These are phyloP conservation scores for Boletellus deceptivus DNA, from an alignment of 1,284 basidiomycete genomes.

Conservation along the genomic window DNA sequence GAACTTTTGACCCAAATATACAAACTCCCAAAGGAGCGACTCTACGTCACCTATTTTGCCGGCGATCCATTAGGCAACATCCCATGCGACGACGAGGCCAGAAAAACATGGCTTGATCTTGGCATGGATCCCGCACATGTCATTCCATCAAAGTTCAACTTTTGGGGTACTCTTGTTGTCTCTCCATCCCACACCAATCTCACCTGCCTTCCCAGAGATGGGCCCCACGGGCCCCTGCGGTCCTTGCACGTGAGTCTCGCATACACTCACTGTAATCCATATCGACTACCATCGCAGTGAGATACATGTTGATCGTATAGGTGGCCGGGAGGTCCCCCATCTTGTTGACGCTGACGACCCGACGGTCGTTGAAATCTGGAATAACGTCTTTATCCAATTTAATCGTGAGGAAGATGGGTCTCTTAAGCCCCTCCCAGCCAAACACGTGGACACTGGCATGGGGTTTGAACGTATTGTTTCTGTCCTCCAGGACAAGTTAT, in stretches of 20 bases:
- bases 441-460: conserved; percentile 99
- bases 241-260: conserved; percentile 73
- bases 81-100: conserved; percentile 86
- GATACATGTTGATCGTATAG: conserved; percentile 96
- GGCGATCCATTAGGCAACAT: conserved; percentile 87
- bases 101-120: conserved; percentile 82
- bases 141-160: conserved; percentile 96
- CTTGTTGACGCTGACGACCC: conserved; percentile 96
- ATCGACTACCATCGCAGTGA: conserved; percentile 52
- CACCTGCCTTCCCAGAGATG: conserved; percentile 70
- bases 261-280: neutral
- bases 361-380: conserved; percentile 98
- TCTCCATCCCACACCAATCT: conserved; percentile 36
- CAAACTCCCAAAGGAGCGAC: conserved; percentile 83
- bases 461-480: conserved; percentile 98
- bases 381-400: conserved; percentile 99
- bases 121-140: conserved; percentile 91
- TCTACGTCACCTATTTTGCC: conserved; percentile 98
- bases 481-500: conserved; percentile 85
- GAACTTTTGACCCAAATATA: conserved; percentile 90
- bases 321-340: conserved; percentile 86
- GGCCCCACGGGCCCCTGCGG: conserved; percentile 97
- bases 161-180: conserved; percentile 98
- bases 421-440: conserved; percentile 80
- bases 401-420: conserved; percentile 91